Percentiles rank a stretch among this genome's conserved stretches.
Evolutionary conservation across 495 filamentous ascomycete genomes (phyloP).

Genomic region (Aspergillus leporis): DNA sequence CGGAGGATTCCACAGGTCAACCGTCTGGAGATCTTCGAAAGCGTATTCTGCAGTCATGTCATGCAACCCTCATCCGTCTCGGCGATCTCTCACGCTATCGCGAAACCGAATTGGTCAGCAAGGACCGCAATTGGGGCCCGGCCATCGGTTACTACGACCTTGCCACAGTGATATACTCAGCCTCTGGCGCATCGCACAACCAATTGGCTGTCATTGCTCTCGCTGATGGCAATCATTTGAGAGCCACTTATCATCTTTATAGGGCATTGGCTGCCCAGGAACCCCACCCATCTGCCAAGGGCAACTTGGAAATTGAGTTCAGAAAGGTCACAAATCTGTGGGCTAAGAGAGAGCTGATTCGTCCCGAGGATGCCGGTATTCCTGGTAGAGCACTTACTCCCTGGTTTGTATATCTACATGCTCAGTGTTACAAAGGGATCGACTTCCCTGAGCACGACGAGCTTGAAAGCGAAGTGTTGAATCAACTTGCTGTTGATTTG

Average conservation of each 20-base stretch:
- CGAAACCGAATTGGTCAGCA: conserved; percentile 62
- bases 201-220: conserved; percentile 84
- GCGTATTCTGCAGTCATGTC: conserved; percentile 70
- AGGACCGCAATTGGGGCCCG: conserved; percentile 73
- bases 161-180: conserved; percentile 74
- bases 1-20: conserved; percentile 36
- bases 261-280: conserved; percentile 70
- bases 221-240: conserved; percentile 72
- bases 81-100: conserved; percentile 93
- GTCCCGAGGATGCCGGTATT: conserved; percentile 50
- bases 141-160: conserved; percentile 84
- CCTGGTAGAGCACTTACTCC: conserved; percentile 58
- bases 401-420: conserved; percentile 89
- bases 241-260: conserved; percentile 86
- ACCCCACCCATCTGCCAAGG: conserved; percentile 68
- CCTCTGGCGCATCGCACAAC: conserved; percentile 79
- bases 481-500: conserved; percentile 69
- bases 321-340: conserved; percentile 65
- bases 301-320: conserved; percentile 81
- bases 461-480: conserved; percentile 82
- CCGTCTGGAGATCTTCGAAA: conserved; percentile 50
- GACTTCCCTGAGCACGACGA: conserved; percentile 75
- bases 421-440: conserved; percentile 73
- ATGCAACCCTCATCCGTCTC: conserved; percentile 79
- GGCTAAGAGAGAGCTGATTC: conserved; percentile 59